phyloP scores from a whole-genome alignment of 1,284 basidiomycete genomes.

The Irpex sp. region DNA sequence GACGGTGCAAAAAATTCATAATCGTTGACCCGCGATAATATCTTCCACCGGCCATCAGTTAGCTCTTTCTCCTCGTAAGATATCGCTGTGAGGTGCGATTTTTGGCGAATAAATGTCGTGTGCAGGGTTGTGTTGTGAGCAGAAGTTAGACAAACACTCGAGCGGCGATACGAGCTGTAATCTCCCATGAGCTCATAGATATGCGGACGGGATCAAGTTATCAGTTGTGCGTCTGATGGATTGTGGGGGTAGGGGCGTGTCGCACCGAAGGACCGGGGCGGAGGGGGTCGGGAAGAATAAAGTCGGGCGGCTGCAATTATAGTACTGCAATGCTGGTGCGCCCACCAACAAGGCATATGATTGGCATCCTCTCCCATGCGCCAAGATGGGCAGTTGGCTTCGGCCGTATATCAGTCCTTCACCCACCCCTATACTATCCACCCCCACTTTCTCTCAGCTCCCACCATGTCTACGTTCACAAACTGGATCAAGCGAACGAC shows the following conservation, averaged over 20 bases:
- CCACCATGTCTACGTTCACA: slow-evolving; percentile 4
- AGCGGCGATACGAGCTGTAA: no score
- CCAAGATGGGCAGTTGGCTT: slow-evolving; percentile 2
- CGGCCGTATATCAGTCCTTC: slow-evolving; percentile 7
- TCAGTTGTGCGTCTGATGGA: no score
- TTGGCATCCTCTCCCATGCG: slow-evolving; percentile 7
- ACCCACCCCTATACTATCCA: background rate
- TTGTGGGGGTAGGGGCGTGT: background rate
- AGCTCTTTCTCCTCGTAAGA: no score
- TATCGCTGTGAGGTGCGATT: no score
- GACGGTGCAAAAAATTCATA: no score
- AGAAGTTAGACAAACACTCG: no score
- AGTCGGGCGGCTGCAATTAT: background rate
- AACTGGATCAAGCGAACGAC: slow-evolving; percentile 6
- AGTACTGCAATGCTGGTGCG: background rate
- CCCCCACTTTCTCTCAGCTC: background rate
- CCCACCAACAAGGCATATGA: slow-evolving; percentile 5
- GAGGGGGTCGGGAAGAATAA: background rate
- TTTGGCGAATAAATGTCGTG: no score
- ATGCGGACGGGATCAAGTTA: no score
- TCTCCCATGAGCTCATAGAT: no score
- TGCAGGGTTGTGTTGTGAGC: no score
- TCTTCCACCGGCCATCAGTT: no score
- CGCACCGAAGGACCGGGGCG: background rate
- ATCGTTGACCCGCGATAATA: no score